phyloP scores from a whole-genome alignment of 2,329 filamentous ascomycete genomes.

The Helminthosporium solani region DNA sequence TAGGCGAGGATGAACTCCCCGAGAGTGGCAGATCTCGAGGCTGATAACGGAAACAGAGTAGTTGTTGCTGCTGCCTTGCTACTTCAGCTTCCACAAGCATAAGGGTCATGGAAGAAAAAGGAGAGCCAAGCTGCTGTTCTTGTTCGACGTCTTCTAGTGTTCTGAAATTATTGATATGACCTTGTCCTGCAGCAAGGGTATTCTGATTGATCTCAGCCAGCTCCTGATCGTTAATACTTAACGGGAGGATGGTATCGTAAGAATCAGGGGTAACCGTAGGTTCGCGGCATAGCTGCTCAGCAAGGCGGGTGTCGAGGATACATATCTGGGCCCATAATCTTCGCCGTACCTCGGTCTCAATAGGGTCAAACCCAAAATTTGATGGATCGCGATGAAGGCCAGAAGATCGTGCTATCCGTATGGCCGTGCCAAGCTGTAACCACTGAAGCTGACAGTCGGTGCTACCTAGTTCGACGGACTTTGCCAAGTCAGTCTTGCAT shows the following conservation, averaged over 20 bases:
- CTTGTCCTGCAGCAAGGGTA: not conserved
- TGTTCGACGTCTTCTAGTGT: slow-evolving; percentile 14
- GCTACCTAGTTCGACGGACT: slow-evolving; percentile 14
- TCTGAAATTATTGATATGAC: slow-evolving; percentile 6
- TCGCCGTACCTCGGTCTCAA: slow-evolving; percentile 69
- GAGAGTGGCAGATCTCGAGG: slow-evolving; percentile 16
- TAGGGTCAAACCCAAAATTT: slow-evolving; percentile 62
- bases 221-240: slow-evolving; percentile 66
- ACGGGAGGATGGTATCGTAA: slow-evolving; percentile 69
- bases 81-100: slow-evolving; percentile 17
- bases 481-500: slow-evolving; percentile 2
- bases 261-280: slow-evolving; percentile 68
- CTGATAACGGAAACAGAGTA: slow-evolving; percentile 13
- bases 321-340: slow-evolving; percentile 74
- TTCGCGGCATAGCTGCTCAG: slow-evolving; percentile 68
- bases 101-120: slow-evolving; percentile 20
- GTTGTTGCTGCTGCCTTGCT: slow-evolving; percentile 16
- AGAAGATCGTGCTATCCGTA: slow-evolving; percentile 18
- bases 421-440: slow-evolving; percentile 16
- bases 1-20: slow-evolving; percentile 4
- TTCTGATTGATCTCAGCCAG: slow-evolving; percentile 40
- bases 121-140: slow-evolving; percentile 12
- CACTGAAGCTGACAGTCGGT: slow-evolving; percentile 14
- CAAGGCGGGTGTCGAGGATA: slow-evolving; percentile 70
- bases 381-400: slow-evolving; percentile 47